Evolutionary conservation across 805 yeast genomes (phyloP).

Genomic region (Tetrapisispora phaffii): DNA sequence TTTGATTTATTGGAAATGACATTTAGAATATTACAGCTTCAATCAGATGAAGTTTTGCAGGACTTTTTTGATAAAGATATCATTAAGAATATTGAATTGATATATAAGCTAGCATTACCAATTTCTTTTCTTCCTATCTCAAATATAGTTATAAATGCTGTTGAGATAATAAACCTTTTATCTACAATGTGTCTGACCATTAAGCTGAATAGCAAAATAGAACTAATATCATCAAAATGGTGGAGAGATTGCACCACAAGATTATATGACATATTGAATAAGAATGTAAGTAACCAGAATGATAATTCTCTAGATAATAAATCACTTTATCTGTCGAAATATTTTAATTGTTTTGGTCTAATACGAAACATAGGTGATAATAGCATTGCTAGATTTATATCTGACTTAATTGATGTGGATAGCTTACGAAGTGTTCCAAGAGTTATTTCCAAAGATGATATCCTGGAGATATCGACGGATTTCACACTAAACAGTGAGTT

Average conservation of each 20-base stretch:
- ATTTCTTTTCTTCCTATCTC: slow-evolving; percentile 40
- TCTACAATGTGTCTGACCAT: slow-evolving; percentile 18
- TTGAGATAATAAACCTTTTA: slow-evolving; percentile 44
- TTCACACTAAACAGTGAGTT: slow-evolving; percentile 8
- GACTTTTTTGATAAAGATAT: slow-evolving; percentile 17
- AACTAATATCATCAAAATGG: slow-evolving; percentile 11
- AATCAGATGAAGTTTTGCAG: slow-evolving; percentile 6
- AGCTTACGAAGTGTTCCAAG: slow-evolving; percentile 17
- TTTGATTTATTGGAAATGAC: slow-evolving; percentile 50
- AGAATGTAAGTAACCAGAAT: slow-evolving; percentile 11
- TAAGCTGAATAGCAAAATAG: background rate
- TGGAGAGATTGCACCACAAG: slow-evolving; percentile 22
- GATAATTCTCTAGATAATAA: slow-evolving; percentile 4
- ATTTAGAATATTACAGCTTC: slow-evolving; percentile 19
- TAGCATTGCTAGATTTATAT: slow-evolving; percentile 14
- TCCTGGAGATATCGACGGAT: slow-evolving; percentile 5
- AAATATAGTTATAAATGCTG: slow-evolving; percentile 40
- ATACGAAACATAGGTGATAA: slow-evolving; percentile 25
- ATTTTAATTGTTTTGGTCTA: slow-evolving; percentile 17
- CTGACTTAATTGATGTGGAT: slow-evolving; percentile 14
- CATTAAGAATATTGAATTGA: slow-evolving; percentile 22
- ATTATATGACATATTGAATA: slow-evolving; percentile 17
- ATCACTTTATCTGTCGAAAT: slow-evolving; percentile 9
- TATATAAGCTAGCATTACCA: slow-evolving; percentile 36
- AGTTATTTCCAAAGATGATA: slow-evolving; percentile 23